Base-by-base conservation (phyloP, 1,284 basidiomycete genomes). In the Bjerkandera adusta region DNA sequence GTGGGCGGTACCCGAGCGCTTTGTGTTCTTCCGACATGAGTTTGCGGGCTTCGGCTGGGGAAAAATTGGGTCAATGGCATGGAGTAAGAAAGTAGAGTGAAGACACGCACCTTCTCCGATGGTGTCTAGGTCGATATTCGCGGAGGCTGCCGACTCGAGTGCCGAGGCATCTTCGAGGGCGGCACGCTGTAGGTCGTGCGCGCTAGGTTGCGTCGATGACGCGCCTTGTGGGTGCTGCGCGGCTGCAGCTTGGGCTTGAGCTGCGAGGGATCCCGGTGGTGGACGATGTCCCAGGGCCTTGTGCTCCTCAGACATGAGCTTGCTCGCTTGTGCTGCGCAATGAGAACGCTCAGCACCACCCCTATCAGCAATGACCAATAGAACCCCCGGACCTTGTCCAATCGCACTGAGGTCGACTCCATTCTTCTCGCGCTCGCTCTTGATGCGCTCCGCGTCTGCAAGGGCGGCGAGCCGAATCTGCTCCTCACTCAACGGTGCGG, bases 1-100 rank as follows among this genome's bases (percentile, higher is more conserved):
- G 65, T 18, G 66, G 66, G 6, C 65, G 61, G 46, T 64, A 66
- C 6, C 65, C 66, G 7, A 67, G 53, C 0, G 59, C 60, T 27
- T 62, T 61, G 51, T 65, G 66, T 44, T 65, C 64, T 35, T 57
- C 54, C 13, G 57, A 60, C 63, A 64, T 63, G 29, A 65, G 45
- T 36, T 54, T 59, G 22, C 62, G 55, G 5, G 65, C 64, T 24
- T 66, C 64, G 10, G 50, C 60, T 59, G 43, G 7, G 32, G 37
- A 20, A 25, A 7, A 13, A 10, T 35, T 21, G 3, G 37, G 21
- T 11, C 45, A 26, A 15, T 24, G 36, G 34, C 25, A 41, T 12
- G 8, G 13, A 15, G 26, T 33, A 21, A 46, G 15, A 15, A 33
- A 30, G 16, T 12, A 5, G 37, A 48, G 26, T 15, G 29, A 29